These are phyloP conservation scores for Akanthomyces uredinophilus DNA, from an alignment of 2,329 filamentous ascomycete genomes.

Conservation along the genomic window DNA sequence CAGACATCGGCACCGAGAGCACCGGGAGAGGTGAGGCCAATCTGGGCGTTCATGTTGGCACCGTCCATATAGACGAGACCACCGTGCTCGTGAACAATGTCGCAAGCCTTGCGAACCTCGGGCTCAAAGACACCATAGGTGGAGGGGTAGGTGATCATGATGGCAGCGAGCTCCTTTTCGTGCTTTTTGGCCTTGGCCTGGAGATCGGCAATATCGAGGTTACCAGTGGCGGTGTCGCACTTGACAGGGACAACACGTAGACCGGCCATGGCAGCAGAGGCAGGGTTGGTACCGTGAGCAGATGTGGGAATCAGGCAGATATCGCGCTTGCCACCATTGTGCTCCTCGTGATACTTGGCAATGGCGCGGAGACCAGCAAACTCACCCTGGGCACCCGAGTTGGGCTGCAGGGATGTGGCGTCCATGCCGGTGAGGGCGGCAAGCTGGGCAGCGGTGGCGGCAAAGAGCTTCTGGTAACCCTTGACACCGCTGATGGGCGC, in stretches of 20 bases:
- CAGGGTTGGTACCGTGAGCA: slow-evolving; percentile 92
- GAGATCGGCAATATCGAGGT: slow-evolving; percentile 81
- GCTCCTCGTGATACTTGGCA: slow-evolving; percentile 72
- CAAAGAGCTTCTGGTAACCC: slow-evolving; percentile 67
- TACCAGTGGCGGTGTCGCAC: slow-evolving; percentile 80
- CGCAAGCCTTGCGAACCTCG: slow-evolving; percentile 75
- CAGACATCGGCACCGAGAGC: slow-evolving; percentile 96
- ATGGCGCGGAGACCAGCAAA: slow-evolving; percentile 88
- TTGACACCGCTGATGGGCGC: slow-evolving; percentile 56
- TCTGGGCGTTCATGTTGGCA: slow-evolving; percentile 98
- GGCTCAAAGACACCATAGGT: slow-evolving; percentile 96
- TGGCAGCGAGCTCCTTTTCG: slow-evolving; percentile 76
- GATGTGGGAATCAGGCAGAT: slow-evolving; percentile 94
- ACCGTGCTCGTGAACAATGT: slow-evolving; percentile 79
- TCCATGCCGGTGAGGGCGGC: slow-evolving; percentile 84
- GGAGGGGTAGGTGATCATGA: slow-evolving; percentile 96
- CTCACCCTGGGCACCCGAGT: slow-evolving; percentile 93
- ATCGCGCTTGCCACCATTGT: slow-evolving; percentile 67
- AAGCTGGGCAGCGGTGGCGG: slow-evolving; percentile 69
- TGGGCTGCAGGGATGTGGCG: slow-evolving; percentile 84
- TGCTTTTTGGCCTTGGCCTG: slow-evolving; percentile 86
- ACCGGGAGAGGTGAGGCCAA: slow-evolving; percentile 88
- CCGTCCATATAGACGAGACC: slow-evolving; percentile 98
- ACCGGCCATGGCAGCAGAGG: slow-evolving; percentile 90
- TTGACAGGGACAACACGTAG: slow-evolving; percentile 93